Evolutionary conservation across 768 basidiomycete species (phyloP).

Genomic region (Dacryopinax primogenitus): DNA sequence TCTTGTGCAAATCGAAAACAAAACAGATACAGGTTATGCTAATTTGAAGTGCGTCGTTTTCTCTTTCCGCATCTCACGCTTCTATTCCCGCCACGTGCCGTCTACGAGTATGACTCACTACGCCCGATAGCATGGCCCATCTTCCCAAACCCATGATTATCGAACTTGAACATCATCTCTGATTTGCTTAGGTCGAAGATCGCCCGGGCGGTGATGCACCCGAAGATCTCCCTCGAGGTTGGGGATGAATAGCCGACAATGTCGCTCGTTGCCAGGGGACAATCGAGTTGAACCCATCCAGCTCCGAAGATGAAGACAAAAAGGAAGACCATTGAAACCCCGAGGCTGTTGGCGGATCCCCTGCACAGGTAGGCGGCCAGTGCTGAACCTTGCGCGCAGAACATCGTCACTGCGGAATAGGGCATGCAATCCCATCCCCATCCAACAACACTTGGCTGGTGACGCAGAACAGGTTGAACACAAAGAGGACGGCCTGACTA

Average conservation of each 20-base stretch:
- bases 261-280: neutral
- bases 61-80: too few species aligned
- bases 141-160: neutral
- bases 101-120: too few species aligned
- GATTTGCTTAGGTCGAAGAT: neutral
- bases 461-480: conserved; percentile 8
- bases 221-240: neutral
- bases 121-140: neutral
- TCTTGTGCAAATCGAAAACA: too few species aligned
- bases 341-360: neutral
- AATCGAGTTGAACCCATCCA: neutral
- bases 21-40: too few species aligned
- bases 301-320: conserved; percentile 9
- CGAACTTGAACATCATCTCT: neutral
- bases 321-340: neutral
- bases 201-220: neutral
- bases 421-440: neutral
- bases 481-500: neutral
- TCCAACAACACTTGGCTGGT: conserved; percentile 8
- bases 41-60: too few species aligned
- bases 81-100: too few species aligned
- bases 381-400: conserved; percentile 3
- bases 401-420: neutral
- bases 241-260: neutral
- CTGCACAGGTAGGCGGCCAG: conserved; percentile 1